Evolutionary conservation across 2,329 filamentous ascomycete genomes (phyloP), one percentile per base, ranked within the genome.

Genomic region (Aspergillus clavatus): DNA sequence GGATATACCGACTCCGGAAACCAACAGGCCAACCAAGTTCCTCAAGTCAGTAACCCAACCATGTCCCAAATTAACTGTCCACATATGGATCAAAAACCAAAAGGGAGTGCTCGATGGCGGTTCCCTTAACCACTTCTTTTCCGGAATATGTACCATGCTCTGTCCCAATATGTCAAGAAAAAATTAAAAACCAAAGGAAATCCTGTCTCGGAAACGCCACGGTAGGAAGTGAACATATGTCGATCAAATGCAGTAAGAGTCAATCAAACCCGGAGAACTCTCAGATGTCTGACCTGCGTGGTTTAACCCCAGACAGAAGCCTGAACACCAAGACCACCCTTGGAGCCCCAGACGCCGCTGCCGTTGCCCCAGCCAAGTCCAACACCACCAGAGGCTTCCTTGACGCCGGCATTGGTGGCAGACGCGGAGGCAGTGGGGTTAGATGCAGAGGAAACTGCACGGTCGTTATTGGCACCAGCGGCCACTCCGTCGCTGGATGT

Each of bases 271-370:
- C 33, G 16, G 24, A 22, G 22, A 40, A 24, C 16, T n/a, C 24
- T 36, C 31, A 23, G n/a, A 31, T 33, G 7, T n/a, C 14, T 27
- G 8, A 11, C 12, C 8, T 26, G 6, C 47, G n/a, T n/a, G n/a
- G n/a, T n/a, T 61, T 83, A 96, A 58, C 90, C 90, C 90, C 90
- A 97, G 57, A 96, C 91, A 54, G 89, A 94, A 54, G 90, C 89
- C 67, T 94, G 89, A 50, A 90, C 86, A 54, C 89, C 87, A 50
- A 94, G 82, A 40, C 82, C 81, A 54, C 83, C 87, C 61, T 87
- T 88, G 60, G 83, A 84, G 48, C 89, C 87, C 90, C 90, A 95
- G 37, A 91, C 87, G 29, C 83, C 85, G 54, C 83, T 84, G 55
- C 86, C 85, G 62, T 82, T 84, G 44, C 86, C 83, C 90, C 90